These are phyloP conservation scores for Coemansia sp. DNA, from an alignment of 192 early-diverging fungal genomes.

Conservation along the genomic window DNA sequence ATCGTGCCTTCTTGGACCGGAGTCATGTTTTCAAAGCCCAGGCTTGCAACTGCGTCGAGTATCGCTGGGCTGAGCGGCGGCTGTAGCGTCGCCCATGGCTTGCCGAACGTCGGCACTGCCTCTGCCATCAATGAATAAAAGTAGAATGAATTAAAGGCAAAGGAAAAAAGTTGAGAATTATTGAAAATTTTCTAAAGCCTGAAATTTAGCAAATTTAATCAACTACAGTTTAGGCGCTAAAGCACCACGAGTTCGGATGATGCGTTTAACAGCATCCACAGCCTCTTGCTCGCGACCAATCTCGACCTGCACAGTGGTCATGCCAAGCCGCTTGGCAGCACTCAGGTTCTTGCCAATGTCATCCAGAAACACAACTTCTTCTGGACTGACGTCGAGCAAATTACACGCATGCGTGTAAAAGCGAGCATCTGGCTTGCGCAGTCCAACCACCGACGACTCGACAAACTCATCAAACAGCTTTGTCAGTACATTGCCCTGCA, in stretches of 20 bases:
- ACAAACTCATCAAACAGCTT: constrained; percentile 68
- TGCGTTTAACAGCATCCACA: constrained; percentile 20
- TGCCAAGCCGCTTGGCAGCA: constrained; percentile 68
- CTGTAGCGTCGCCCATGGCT: constrained; percentile 62
- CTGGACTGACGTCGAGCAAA: constrained; percentile 63
- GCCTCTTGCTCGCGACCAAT: constrained; percentile 39
- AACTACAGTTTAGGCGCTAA: constrained; percentile 14
- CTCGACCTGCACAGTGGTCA: constrained; percentile 64
- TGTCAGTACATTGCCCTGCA: not conserved
- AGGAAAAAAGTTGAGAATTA: not conserved
- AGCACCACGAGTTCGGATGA: constrained; percentile 21
- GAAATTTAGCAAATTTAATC: not conserved
- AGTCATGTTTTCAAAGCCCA: constrained; percentile 87
- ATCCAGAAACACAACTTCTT: constrained; percentile 76
- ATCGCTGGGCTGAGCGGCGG: constrained; percentile 59
- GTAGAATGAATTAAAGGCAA: not conserved
- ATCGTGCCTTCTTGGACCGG: constrained; percentile 92
- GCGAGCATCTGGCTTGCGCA: constrained; percentile 80
- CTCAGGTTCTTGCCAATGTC: constrained; percentile 80
- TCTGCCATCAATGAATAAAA: constrained; percentile 18
- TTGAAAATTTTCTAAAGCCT: too few relatives aligned
- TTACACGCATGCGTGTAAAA: constrained; percentile 75
- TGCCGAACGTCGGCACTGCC: constrained; percentile 60
- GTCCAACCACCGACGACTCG: constrained; percentile 72
- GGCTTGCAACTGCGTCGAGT: constrained; percentile 58